A percentile compares a stretch with the other conserved stretches of the same genome.
Conservation (phyloP, 148 eudicot species). For the Rheum nobile region DNA sequence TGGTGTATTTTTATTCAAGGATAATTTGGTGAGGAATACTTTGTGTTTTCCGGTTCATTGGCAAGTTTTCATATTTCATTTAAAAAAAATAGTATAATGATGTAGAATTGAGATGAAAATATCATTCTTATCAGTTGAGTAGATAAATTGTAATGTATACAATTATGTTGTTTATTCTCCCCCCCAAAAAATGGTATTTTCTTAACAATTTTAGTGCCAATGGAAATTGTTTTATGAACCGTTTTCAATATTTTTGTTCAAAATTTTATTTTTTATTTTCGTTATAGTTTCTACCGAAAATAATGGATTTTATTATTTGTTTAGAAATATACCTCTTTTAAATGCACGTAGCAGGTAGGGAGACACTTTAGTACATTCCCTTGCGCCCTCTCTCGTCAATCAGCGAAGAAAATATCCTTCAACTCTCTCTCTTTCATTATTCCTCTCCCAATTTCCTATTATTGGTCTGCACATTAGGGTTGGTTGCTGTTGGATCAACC, state of each 20-base stretch:
- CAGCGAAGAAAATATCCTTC: neutral
- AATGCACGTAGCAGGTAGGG: neutral
- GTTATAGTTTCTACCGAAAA: neutral
- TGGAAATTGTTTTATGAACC: neutral
- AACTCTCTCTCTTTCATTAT: slow-evolving; percentile 2
- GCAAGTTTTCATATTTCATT: too few relatives aligned
- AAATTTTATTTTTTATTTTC: neutral
- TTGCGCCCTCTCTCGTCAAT: neutral
- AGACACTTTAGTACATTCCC: neutral
- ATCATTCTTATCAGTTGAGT: too few relatives aligned
- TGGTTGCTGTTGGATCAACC: slow-evolving; percentile 1
- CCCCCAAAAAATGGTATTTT: too few relatives aligned
- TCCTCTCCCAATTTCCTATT: neutral
- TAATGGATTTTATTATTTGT: neutral
- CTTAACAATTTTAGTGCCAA: too few relatives aligned
- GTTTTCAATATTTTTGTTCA: neutral
- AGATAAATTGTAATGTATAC: too few relatives aligned
- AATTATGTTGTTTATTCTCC: too few relatives aligned
- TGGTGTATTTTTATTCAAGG: too few relatives aligned
- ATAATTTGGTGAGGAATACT: too few relatives aligned
- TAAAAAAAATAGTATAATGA: too few relatives aligned
- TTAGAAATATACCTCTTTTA: too few relatives aligned
- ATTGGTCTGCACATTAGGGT: neutral
- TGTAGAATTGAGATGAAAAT: too few relatives aligned
- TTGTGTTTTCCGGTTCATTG: too few relatives aligned